A percentile compares a stretch with the other conserved stretches of the same genome.
phyloP scores from a whole-genome alignment of 1,284 basidiomycete species.

The Melanopsichium pennsylvanicum region DNA sequence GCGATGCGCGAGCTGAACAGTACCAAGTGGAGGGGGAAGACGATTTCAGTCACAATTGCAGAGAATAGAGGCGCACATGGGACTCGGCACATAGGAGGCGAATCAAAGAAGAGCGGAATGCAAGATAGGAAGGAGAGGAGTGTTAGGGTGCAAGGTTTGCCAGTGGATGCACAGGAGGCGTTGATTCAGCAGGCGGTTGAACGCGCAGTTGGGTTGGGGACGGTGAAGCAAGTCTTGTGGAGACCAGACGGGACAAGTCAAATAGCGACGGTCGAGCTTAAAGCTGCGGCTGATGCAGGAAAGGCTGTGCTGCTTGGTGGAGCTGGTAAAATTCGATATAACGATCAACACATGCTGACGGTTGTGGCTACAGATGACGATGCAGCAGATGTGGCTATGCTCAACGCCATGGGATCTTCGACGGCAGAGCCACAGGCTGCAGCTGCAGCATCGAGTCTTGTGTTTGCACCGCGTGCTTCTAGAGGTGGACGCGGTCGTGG shows the following conservation, averaged over 20 bases:
- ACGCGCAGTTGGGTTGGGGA: constrained; percentile 34
- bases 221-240: constrained; percentile 54
- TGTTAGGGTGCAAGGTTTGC: constrained; percentile 49
- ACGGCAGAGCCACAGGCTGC: not conserved
- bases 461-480: constrained; percentile 27
- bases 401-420: too few species aligned
- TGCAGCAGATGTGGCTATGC: not conserved
- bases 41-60: constrained; percentile 51
- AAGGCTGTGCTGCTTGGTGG: constrained; percentile 33
- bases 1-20: constrained; percentile 59
- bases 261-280: constrained; percentile 50
- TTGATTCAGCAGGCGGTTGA: constrained; percentile 63
- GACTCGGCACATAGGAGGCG: not conserved
- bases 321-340: constrained; percentile 11
- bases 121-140: constrained; percentile 29
- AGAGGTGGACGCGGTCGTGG: constrained; percentile 24
- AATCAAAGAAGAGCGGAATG: not conserved
- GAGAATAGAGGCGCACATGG: constrained; percentile 20
- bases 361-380: constrained; percentile 9
- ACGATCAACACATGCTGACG: not conserved
- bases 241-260: constrained; percentile 31
- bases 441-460: constrained; percentile 1
- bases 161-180: constrained; percentile 61
- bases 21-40: constrained; percentile 51
- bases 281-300: constrained; percentile 40